A percentile compares a stretch with the other conserved stretches of the same genome.
These are phyloP conservation scores for Kodamaea alishanica DNA, from an alignment of 1,139 yeast species.

Conservation along the genomic window DNA sequence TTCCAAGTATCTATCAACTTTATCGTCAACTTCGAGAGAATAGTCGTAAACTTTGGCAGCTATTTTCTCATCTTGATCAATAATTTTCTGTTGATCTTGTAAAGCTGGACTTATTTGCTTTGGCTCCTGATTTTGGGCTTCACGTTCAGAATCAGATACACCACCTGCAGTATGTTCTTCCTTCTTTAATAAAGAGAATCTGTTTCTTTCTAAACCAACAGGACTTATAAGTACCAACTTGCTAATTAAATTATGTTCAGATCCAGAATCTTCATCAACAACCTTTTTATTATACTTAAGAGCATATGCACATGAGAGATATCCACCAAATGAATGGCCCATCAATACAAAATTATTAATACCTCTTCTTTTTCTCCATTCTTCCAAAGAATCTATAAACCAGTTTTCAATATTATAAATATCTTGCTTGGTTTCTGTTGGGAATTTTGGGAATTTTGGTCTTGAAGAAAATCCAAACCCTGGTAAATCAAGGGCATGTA, in stretches of 20 bases:
- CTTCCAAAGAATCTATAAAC: slow-evolving; percentile 78
- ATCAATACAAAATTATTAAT: slow-evolving; percentile 63
- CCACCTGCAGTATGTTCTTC: slow-evolving; percentile 14
- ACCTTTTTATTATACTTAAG: slow-evolving; percentile 47
- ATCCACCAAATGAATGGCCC: slow-evolving; percentile 95
- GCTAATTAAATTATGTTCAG: slow-evolving; percentile 25
- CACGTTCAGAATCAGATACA: slow-evolving; percentile 12
- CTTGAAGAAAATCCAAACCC: slow-evolving; percentile 48
- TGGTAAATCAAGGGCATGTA: slow-evolving; percentile 44
- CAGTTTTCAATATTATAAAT: slow-evolving; percentile 58
- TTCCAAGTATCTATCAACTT: slow-evolving; percentile 7
- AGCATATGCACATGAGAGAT: slow-evolving; percentile 75
- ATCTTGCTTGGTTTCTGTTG: slow-evolving; percentile 27
- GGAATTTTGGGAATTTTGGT: slow-evolving; percentile 36
- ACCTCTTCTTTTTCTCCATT: slow-evolving; percentile 65
- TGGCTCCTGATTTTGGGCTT: slow-evolving; percentile 16
- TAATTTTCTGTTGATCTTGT: slow-evolving; percentile 6
- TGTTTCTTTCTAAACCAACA: slow-evolving; percentile 43
- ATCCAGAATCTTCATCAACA: slow-evolving; percentile 12
- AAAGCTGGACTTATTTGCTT: slow-evolving; percentile 7
- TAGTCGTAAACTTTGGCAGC: neutral
- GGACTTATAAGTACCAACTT: slow-evolving; percentile 45
- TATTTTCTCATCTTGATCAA: neutral
- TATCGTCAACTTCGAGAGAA: slow-evolving; percentile 8
- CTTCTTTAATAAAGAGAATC: slow-evolving; percentile 26